phyloP scores from a whole-genome alignment of 306 rosid species.

The Rubus parviflorus region DNA sequence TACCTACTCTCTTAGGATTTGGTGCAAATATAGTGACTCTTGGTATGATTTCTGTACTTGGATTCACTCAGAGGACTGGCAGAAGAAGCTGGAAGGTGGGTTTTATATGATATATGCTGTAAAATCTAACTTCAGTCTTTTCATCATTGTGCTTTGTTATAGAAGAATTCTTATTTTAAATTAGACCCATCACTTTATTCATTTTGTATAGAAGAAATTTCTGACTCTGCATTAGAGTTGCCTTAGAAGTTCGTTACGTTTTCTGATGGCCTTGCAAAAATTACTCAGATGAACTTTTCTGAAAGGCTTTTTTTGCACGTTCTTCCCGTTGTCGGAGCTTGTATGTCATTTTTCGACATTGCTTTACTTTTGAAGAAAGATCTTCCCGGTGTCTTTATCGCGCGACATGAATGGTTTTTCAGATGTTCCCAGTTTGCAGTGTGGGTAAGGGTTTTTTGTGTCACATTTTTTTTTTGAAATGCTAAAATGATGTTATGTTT shows the following conservation, averaged over 20 bases:
- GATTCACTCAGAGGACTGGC: conserved; percentile 38
- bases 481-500: conserved; percentile 7
- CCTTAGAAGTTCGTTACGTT: neutral
- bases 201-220: neutral
- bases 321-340: conserved; percentile 67
- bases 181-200: neutral
- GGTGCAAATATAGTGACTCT: conserved; percentile 65
- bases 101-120: conserved; percentile 15
- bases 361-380: conserved; percentile 55
- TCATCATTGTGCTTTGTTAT: neutral
- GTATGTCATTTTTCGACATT: conserved; percentile 55
- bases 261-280: conserved; percentile 33
- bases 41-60: conserved; percentile 43
- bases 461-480: conserved; percentile 5
- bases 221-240: too few species aligned
- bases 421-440: conserved; percentile 66
- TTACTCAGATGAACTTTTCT: conserved; percentile 40
- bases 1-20: conserved; percentile 61
- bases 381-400: conserved; percentile 37
- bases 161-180: neutral
- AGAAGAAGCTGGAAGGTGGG: conserved; percentile 45
- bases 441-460: conserved; percentile 63
- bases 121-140: neutral
- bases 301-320: conserved; percentile 50
- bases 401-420: conserved; percentile 63